These are phyloP conservation scores for Fraxinus sp. DNA, from an alignment of 305 asterid genomes.

Conservation along the genomic window DNA sequence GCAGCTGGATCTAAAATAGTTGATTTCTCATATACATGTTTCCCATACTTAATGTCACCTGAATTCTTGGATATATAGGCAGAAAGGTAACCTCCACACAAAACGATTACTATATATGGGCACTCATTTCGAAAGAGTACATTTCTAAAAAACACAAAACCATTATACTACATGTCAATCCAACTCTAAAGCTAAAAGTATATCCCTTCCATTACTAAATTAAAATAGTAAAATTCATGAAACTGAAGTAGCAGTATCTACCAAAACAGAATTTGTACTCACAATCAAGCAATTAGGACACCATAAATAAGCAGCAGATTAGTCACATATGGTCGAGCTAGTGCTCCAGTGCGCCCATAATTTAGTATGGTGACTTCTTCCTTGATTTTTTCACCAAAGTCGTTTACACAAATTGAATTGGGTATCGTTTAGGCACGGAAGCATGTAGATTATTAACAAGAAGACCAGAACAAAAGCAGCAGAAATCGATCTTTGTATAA, in stretches of 20 bases:
- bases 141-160: not conserved
- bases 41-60: not conserved
- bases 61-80: not conserved
- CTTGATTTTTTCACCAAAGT: not conserved
- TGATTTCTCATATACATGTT: not conserved
- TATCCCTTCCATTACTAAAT: not conserved
- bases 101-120: not conserved
- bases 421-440: not conserved
- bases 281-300: not conserved
- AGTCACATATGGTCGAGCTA: not conserved
- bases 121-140: not conserved
- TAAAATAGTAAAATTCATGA: not conserved
- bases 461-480: not conserved
- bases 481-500: not conserved
- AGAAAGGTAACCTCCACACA: not conserved
- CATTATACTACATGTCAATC: not conserved
- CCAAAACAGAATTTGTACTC: not conserved
- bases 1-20: not conserved
- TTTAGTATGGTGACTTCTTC: too few relatives aligned
- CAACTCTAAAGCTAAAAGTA: not conserved
- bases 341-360: not conserved
- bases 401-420: not conserved
- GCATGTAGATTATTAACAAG: not conserved
- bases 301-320: not conserved
- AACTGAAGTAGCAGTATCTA: not conserved